A percentile compares a stretch with the other conserved stretches of the same genome.
Conservation (phyloP, 73 alveolate species). For the Tetrahymena thermophila region DNA sequence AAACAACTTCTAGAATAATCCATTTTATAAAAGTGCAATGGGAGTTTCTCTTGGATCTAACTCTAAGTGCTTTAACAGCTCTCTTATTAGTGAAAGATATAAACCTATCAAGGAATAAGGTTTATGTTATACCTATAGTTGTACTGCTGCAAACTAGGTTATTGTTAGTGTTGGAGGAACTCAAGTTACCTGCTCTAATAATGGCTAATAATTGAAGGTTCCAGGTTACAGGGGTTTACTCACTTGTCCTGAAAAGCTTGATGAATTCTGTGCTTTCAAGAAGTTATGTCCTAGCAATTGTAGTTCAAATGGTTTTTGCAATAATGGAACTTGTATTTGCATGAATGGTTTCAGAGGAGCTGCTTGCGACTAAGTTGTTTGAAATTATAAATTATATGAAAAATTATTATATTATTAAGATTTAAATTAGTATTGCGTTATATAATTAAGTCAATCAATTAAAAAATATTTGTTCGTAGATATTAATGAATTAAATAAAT, state of each 20-base stretch:
- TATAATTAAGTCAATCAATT: too few relatives aligned
- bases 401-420: not conserved
- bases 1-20: not conserved
- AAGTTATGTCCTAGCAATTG: not conserved
- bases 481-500: too few relatives aligned
- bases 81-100: not conserved
- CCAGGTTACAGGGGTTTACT: not conserved
- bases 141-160: not conserved
- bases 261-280: not conserved
- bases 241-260: not conserved
- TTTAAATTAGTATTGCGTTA: too few relatives aligned
- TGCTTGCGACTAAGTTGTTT: not conserved
- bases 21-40: not conserved
- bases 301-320: not conserved
- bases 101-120: not conserved
- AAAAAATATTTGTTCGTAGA: too few relatives aligned
- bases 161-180: not conserved
- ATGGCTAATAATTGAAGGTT: not conserved
- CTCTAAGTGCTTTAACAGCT: not conserved
- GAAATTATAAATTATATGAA: not conserved
- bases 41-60: not conserved
- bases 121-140: not conserved
- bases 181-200: not conserved
- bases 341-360: not conserved
- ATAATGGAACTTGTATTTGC: not conserved